Base-by-base conservation (phyloP, 2,329 filamentous ascomycete species). In the Zasmidium angulare region DNA sequence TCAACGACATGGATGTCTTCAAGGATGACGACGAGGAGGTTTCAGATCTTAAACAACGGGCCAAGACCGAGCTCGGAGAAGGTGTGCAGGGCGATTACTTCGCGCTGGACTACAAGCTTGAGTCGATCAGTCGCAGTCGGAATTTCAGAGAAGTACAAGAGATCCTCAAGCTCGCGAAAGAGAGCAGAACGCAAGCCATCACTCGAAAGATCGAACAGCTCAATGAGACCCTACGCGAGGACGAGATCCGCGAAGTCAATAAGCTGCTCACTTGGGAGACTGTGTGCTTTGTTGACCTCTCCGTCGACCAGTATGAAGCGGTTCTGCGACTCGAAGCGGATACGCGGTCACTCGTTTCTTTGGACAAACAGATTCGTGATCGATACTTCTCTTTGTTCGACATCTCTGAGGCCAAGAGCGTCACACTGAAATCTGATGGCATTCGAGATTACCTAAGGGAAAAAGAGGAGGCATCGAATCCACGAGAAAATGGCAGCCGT, bases 311-410 rank as follows among this genome's bases (percentile, higher is more conserved):
- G 29, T 53, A 19, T 24, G 50, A 53, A 22, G 46, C 46, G 6
- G 29, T 56, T 2, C 23, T 49, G 19, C 3, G 11, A 43, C 46
- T 40, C 2, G 21, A 23, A 17, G 47, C n/a, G 22, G 46, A 31
- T 20, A 24, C 21, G 2, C n/a, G 46, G 46, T 22, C 47, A 14
- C 53, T 56, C 14, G 29, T 26, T 17, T 50, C 53, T 17, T 24
- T 56, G 23, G 46, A 40, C 3, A 56, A 23, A n/a, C 53, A 49
- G 17, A 50, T 56, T 20, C 23, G 29, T 22, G 36, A 31, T 36
- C 46, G 46, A 14, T 56, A 56, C 46, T 31, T 22, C 14, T 29
- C 21, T 2, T 46, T 56, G 10, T 50, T 56, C 46, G 46, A 56
- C 4, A 43, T 56, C 26, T 43, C 36, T 17, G 36, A 43, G 11